phyloP scores from a whole-genome alignment of 2,329 filamentous ascomycete species.

The Trichoderma citrinoviride region DNA sequence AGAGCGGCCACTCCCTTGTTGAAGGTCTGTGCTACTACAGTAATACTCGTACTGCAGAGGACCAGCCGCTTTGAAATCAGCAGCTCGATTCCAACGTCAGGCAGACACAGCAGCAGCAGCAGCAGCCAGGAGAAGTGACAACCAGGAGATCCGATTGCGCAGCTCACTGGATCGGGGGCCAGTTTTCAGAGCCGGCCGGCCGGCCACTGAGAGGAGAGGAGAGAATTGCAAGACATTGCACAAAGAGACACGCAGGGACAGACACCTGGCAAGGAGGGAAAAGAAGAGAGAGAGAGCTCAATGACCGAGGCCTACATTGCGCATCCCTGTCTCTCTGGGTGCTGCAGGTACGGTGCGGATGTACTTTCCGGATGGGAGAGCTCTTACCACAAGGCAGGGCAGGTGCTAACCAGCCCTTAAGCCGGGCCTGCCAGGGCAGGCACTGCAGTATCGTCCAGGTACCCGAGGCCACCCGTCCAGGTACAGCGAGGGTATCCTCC shows the following conservation, averaged over 20 bases:
- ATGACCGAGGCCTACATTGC: background rate
- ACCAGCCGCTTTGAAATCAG: too few relatives aligned
- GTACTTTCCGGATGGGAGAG: conserved; percentile 16
- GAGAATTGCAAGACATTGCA: too few relatives aligned
- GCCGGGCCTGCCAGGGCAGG: background rate
- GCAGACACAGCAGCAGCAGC: background rate
- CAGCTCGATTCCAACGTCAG: too few relatives aligned
- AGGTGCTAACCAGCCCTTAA: too few relatives aligned
- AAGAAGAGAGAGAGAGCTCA: background rate
- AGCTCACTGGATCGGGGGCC: background rate
- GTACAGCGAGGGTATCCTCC: background rate
- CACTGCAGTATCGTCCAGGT: background rate
- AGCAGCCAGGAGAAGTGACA: background rate
- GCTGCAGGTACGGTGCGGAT: conserved; percentile 20
- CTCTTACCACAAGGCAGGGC: conserved; percentile 1
- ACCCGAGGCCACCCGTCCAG: background rate
- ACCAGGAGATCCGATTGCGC: background rate
- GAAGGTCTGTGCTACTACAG: too few relatives aligned
- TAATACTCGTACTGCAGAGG: too few relatives aligned
- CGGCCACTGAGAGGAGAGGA: background rate
- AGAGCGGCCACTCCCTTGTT: too few relatives aligned
- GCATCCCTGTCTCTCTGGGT: conserved; percentile 1
- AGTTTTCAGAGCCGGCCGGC: background rate
- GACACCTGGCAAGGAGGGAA: background rate
- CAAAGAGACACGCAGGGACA: background rate